A percentile compares a stretch with the other conserved stretches of the same genome.
Evolutionary conservation across 208 protist genomes (phyloP).

Genomic region (Leishmania mexicana): DNA sequence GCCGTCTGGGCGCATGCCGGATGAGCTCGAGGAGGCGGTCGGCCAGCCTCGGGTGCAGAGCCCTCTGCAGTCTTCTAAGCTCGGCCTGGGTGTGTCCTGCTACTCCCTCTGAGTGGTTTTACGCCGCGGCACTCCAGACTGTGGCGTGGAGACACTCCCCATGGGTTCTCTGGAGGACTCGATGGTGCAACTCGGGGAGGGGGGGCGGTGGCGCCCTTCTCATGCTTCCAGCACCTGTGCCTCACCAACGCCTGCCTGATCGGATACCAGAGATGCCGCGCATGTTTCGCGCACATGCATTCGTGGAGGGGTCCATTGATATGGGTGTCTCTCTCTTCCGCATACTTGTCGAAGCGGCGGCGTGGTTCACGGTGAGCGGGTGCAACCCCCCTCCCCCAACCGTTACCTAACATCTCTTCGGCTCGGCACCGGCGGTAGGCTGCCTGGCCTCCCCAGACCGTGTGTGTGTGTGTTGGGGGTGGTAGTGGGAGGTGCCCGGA

Average conservation of each 20-base stretch:
- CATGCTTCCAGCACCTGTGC: too few relatives aligned
- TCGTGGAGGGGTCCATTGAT: too few relatives aligned
- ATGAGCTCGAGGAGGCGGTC: background rate
- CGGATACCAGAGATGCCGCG: too few relatives aligned
- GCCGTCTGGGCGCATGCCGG: background rate
- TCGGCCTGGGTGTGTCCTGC: too few relatives aligned
- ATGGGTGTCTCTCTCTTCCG: too few relatives aligned
- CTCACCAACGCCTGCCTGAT: too few relatives aligned
- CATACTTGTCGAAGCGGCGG: background rate
- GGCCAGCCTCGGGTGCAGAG: background rate
- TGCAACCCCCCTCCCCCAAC: background rate
- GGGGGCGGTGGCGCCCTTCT: background rate
- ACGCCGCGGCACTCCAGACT: background rate
- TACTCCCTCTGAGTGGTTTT: background rate
- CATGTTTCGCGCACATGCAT: too few relatives aligned
- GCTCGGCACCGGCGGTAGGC: background rate
- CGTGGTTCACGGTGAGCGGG: background rate
- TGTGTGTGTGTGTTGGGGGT: too few relatives aligned
- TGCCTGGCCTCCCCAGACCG: background rate
- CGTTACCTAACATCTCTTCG: background rate
- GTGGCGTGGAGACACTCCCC: background rate
- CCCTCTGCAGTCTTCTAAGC: background rate
- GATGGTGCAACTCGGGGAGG: background rate
- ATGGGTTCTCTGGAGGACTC: background rate
- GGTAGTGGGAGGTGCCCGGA: background rate